Conservation (phyloP, 371 early-diverging fungal genomes). For the Fennellomyces sp. region DNA sequence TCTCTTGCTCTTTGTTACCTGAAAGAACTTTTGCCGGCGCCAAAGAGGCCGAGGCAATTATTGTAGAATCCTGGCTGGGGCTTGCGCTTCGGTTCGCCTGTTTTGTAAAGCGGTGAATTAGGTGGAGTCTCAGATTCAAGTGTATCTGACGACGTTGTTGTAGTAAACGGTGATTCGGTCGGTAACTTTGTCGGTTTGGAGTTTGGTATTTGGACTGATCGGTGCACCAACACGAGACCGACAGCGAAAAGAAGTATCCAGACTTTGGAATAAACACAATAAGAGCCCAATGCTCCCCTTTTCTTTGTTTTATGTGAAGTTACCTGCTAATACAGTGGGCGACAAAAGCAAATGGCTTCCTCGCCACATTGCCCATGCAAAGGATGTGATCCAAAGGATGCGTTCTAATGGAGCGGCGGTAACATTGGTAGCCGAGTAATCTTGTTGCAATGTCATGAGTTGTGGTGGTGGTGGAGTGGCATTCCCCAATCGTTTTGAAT, state of each 20-base stretch:
- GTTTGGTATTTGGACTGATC: background rate
- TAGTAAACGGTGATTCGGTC: background rate
- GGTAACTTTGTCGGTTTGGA: background rate
- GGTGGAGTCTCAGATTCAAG: background rate
- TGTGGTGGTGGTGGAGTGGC: background rate
- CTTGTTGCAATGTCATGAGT: constrained; percentile 1
- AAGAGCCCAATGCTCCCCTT: background rate
- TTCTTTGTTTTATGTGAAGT: background rate
- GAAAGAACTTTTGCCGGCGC: constrained; percentile 16
- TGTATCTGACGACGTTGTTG: constrained; percentile 1
- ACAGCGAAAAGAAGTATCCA: background rate
- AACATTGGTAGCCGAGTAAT: background rate
- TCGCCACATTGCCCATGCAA: constrained; percentile 24
- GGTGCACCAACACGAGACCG: background rate
- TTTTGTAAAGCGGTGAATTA: background rate
- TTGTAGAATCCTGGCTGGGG: background rate
- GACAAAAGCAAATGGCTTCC: background rate
- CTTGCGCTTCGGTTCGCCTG: background rate
- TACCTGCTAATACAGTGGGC: background rate
- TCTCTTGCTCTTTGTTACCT: no score
- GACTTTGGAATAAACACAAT: background rate
- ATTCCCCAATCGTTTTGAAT: constrained; percentile 3
- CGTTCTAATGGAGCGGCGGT: constrained; percentile 24
- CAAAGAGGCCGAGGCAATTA: constrained; percentile 18
- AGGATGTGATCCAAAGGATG: constrained; percentile 31